phyloP scores from a whole-genome alignment of 257 asterid genomes.

The Oldenlandia corymbosa region DNA sequence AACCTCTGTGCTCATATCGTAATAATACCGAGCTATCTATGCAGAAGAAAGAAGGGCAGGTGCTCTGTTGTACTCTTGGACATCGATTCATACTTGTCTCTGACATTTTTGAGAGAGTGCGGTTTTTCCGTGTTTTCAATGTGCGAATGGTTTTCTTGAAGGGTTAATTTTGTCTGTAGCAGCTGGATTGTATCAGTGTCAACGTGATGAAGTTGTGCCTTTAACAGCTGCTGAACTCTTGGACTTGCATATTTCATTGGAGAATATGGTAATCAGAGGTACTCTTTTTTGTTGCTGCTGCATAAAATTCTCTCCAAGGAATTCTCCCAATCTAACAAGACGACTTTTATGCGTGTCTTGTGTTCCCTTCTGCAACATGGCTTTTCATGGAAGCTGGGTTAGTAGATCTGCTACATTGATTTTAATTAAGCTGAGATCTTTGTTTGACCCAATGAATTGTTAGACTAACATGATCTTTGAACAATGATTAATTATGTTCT shows the following conservation, averaged over 20 bases:
- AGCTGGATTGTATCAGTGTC: conserved; percentile 2
- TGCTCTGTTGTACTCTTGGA: not conserved
- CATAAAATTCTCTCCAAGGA: too few species aligned
- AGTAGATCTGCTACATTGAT: not conserved
- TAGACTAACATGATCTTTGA: not conserved
- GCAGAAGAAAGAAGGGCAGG: not conserved
- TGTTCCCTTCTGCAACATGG: not conserved
- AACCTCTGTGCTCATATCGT: not conserved
- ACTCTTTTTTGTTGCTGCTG: too few species aligned
- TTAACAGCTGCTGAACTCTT: conserved; percentile 3
- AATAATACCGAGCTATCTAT: not conserved
- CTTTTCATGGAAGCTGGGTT: not conserved
- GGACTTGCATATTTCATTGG: not conserved
- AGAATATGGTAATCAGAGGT: not conserved
- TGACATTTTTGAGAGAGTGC: not conserved
- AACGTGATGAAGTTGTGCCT: conserved; percentile 6
- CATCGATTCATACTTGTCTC: too few species aligned
- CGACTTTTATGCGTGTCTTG: too few species aligned
- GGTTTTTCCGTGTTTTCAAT: not conserved
- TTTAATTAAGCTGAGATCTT: not conserved
- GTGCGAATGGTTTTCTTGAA: not conserved
- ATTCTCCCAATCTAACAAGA: too few species aligned
- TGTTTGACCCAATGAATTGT: not conserved
- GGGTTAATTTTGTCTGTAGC: not conserved
- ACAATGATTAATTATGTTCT: not conserved